Evolutionary conservation across 306 rosid species (phyloP).

Genomic region (Vicia faba): DNA sequence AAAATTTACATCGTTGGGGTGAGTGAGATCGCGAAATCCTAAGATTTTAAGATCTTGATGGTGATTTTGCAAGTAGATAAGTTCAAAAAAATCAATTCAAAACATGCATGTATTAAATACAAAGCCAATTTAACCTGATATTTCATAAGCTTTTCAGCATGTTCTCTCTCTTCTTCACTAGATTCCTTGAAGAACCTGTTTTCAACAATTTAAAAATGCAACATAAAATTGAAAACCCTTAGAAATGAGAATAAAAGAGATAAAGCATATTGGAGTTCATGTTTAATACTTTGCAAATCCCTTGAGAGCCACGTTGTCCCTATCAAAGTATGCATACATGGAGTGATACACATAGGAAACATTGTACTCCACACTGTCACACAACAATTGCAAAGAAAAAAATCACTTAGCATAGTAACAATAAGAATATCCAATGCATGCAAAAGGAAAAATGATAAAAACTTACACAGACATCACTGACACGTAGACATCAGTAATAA

Average conservation of each 20-base stretch:
- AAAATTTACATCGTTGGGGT: too few relatives aligned
- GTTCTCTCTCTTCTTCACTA: constrained; percentile 61
- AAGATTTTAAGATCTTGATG: too few relatives aligned
- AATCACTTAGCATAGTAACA: constrained; percentile 14
- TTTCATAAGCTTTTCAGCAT: constrained; percentile 62
- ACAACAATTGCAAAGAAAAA: constrained; percentile 17
- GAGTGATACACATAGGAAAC: constrained; percentile 67
- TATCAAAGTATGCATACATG: constrained; percentile 65
- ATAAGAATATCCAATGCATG: neutral
- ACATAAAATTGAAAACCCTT: constrained; percentile 7
- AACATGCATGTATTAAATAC: constrained; percentile 1
- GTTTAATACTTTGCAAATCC: constrained; percentile 57
- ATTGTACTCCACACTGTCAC: constrained; percentile 59
- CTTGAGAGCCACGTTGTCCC: constrained; percentile 61
- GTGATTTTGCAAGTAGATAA: too few relatives aligned
- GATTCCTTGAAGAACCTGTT: constrained; percentile 56
- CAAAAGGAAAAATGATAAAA: neutral
- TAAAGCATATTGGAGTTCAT: neutral
- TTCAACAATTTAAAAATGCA: constrained; percentile 10
- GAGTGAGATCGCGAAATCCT: too few relatives aligned
- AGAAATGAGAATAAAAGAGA: neutral
- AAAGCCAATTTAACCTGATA: constrained; percentile 40
- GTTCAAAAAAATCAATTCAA: neutral
- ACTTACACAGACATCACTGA: too few relatives aligned
- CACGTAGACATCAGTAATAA: too few relatives aligned